A percentile compares a stretch with the other conserved stretches of the same genome.
Evolutionary conservation across 192 early-diverging fungal genomes (phyloP).

Genomic region (Spizellomyces sp.): DNA sequence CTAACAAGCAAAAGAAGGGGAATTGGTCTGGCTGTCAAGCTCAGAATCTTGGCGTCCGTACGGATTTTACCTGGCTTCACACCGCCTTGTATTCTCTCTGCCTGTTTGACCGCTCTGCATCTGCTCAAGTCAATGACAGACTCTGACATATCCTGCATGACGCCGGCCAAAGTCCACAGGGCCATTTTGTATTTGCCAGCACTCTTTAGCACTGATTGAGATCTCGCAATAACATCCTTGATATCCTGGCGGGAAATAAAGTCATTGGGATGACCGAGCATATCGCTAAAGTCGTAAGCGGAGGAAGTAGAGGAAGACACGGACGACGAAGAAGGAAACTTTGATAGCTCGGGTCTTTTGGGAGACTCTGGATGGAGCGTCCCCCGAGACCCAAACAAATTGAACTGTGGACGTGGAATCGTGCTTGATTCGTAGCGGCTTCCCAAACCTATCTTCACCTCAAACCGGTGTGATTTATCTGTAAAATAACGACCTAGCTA

Average conservation of each 20-base stretch:
- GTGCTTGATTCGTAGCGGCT: too few relatives aligned
- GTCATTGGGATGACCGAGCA: not conserved
- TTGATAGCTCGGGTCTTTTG: too few relatives aligned
- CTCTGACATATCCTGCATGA: conserved; percentile 25
- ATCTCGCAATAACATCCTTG: conserved; percentile 23
- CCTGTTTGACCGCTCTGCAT: conserved; percentile 12
- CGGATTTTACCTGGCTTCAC: not conserved
- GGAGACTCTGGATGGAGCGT: too few relatives aligned
- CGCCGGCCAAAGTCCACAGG: conserved; percentile 4
- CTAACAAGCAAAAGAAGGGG: not conserved
- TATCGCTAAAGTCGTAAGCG: too few relatives aligned
- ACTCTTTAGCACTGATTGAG: conserved; percentile 10
- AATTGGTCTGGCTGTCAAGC: not conserved
- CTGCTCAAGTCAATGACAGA: conserved; percentile 20
- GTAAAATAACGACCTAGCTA: too few relatives aligned
- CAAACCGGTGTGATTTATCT: too few relatives aligned
- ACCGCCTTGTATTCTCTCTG: not conserved
- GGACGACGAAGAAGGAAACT: too few relatives aligned
- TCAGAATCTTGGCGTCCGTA: not conserved
- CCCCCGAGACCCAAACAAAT: too few relatives aligned
- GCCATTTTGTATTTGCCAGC: conserved; percentile 23
- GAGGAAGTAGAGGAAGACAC: too few relatives aligned
- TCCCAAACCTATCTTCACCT: too few relatives aligned
- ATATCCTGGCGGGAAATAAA: conserved; percentile 15
- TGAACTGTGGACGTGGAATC: too few relatives aligned